Evolutionary conservation across 768 basidiomycete genomes (phyloP).

Genomic region (Russula foetens): DNA sequence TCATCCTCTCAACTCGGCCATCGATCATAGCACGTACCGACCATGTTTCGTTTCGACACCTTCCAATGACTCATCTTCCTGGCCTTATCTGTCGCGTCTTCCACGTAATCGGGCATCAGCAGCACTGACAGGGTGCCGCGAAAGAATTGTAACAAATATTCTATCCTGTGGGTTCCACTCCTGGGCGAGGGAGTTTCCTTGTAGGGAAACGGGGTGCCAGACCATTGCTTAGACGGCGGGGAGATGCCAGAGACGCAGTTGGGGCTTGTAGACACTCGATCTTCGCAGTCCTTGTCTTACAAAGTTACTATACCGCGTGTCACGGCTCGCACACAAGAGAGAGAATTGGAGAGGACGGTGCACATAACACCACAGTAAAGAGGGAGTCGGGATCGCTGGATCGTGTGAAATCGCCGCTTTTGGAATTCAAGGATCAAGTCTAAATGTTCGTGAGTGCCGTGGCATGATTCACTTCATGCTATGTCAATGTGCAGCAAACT

Average conservation of each 20-base stretch:
- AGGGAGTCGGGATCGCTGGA: too few relatives aligned
- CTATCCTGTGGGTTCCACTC: slow-evolving; percentile 85
- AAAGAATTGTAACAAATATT: too few relatives aligned
- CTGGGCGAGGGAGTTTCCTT: slow-evolving; percentile 30
- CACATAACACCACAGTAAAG: too few relatives aligned
- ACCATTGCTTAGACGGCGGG: slow-evolving; percentile 23
- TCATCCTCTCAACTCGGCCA: background rate
- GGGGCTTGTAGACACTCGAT: slow-evolving; percentile 64
- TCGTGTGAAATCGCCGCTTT: too few relatives aligned
- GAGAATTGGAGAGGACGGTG: too few relatives aligned
- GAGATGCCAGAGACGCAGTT: slow-evolving; percentile 29
- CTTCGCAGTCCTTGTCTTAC: slow-evolving; percentile 87
- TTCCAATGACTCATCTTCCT: slow-evolving; percentile 87
- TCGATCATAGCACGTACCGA: slow-evolving; percentile 40
- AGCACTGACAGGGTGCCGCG: slow-evolving; percentile 53
- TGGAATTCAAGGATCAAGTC: too few relatives aligned
- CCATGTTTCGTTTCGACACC: slow-evolving; percentile 59
- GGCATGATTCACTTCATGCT: too few relatives aligned
- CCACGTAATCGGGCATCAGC: slow-evolving; percentile 28
- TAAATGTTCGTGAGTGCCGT: too few relatives aligned
- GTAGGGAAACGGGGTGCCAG: slow-evolving; percentile 20
- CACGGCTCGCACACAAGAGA: too few relatives aligned
- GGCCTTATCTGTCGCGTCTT: slow-evolving; percentile 50
- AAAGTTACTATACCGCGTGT: too few relatives aligned
- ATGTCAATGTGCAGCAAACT: too few relatives aligned